phyloP scores from a whole-genome alignment of 257 asterid species.

The Solanum peruvianum region DNA sequence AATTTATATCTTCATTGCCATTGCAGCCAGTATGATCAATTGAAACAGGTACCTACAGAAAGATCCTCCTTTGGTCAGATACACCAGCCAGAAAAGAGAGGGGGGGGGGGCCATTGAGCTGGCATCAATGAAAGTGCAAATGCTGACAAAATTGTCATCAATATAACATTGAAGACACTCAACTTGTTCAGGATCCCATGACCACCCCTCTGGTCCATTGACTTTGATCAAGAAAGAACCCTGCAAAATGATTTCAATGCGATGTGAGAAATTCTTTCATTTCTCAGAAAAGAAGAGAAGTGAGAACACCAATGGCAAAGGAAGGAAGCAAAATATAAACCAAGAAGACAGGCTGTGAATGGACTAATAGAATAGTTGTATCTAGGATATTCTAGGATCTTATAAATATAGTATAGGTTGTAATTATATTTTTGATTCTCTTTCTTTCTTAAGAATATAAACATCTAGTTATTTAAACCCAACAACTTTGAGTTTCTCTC shows the following conservation, averaged over 20 bases:
- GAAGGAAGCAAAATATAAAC: background rate
- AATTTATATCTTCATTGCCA: conserved; percentile 84
- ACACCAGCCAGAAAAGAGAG: background rate
- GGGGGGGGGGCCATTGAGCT: background rate
- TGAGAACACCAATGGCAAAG: background rate
- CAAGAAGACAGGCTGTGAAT: background rate
- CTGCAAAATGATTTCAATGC: conserved; percentile 27
- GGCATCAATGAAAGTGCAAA: background rate
- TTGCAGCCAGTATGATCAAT: conserved; percentile 88
- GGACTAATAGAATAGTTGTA: background rate
- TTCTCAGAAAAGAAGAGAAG: background rate
- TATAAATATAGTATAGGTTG: background rate
- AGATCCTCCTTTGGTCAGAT: conserved; percentile 12
- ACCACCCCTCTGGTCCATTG: conserved; percentile 95
- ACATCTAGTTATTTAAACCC: background rate
- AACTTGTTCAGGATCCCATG: conserved; percentile 90
- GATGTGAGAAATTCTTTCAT: background rate
- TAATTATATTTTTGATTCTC: background rate
- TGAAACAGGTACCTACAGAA: conserved; percentile 62
- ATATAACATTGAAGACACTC: conserved; percentile 26
- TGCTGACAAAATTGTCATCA: background rate
- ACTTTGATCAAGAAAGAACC: conserved; percentile 86
- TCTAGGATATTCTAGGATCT: background rate
- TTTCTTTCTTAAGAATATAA: background rate
- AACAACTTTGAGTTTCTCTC: background rate